A percentile compares a stretch with the other conserved stretches of the same genome.
phyloP scores from a whole-genome alignment of 768 basidiomycete genomes.

The Hydnum rufescens region DNA sequence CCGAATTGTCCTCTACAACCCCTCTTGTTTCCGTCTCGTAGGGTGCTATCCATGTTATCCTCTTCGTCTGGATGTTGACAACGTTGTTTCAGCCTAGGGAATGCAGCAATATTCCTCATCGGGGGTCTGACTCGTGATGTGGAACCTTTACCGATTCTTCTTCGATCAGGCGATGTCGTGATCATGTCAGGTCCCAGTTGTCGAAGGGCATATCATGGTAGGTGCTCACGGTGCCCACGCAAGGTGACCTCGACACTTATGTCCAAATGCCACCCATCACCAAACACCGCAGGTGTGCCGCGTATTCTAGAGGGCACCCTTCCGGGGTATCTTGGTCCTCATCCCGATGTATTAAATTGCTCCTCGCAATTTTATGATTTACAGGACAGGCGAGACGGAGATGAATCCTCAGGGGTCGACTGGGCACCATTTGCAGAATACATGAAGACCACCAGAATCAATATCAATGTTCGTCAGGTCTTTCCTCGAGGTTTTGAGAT shows the following conservation, averaged over 20 bases:
- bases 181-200: slow-evolving; percentile 83
- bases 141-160: slow-evolving; percentile 58
- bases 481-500: slow-evolving; percentile 8
- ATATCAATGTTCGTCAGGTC: slow-evolving; percentile 70
- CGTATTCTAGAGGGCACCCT: slow-evolving; percentile 68
- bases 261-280: too few species aligned
- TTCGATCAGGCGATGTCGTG: slow-evolving; percentile 79
- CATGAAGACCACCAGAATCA: slow-evolving; percentile 52
- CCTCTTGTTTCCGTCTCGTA: slow-evolving; percentile 91
- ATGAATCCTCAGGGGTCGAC: too few species aligned
- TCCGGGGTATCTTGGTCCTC: slow-evolving; percentile 33
- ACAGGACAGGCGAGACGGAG: slow-evolving; percentile 12
- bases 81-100: slow-evolving; percentile 44
- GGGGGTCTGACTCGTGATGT: slow-evolving; percentile 63
- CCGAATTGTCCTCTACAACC: slow-evolving; percentile 80
- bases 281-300: slow-evolving; percentile 56
- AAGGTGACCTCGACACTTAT: too few species aligned
- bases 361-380: slow-evolving; percentile 3
- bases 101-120: slow-evolving; percentile 75
- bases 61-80: background rate
- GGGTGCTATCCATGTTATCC: slow-evolving; percentile 14
- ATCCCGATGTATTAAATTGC: background rate
- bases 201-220: slow-evolving; percentile 82
- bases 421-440: slow-evolving; percentile 47
- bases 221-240: slow-evolving; percentile 12